These are phyloP conservation scores for Antrodiella citrinella DNA, from an alignment of 768 basidiomycete species.

Conservation along the genomic window DNA sequence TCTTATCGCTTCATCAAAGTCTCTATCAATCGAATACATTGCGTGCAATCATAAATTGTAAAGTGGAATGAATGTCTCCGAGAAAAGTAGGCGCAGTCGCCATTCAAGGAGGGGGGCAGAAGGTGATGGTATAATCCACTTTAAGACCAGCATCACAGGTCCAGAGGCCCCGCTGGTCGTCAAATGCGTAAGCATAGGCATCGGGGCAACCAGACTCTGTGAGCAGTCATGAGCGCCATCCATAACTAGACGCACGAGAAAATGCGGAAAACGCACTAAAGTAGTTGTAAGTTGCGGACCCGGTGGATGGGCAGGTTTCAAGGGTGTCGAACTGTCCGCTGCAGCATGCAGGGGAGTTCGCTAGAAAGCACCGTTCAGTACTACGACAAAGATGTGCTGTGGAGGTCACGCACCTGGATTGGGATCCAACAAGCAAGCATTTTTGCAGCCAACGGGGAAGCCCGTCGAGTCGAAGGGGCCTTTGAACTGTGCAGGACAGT, in stretches of 20 bases:
- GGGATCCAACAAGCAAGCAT: slow-evolving; percentile 32
- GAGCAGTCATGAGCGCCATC: background rate
- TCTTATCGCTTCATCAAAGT: too few species aligned
- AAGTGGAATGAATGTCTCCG: too few species aligned
- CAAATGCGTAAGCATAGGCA: slow-evolving; percentile 45
- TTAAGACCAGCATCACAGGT: slow-evolving; percentile 28
- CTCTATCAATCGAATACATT: too few species aligned
- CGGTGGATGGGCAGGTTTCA: slow-evolving; percentile 46
- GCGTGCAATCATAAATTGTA: too few species aligned
- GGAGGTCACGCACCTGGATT: slow-evolving; percentile 19
- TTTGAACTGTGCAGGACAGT: slow-evolving; percentile 30
- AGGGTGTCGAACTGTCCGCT: slow-evolving; percentile 45
- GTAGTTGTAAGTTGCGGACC: slow-evolving; percentile 33
- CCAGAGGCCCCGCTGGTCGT: slow-evolving; percentile 37
- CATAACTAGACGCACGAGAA: background rate
- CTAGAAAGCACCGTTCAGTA: slow-evolving; percentile 14
- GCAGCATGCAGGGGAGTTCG: slow-evolving; percentile 59
- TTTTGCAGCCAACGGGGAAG: slow-evolving; percentile 36
- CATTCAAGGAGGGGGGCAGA: slow-evolving; percentile 31
- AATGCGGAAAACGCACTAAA: slow-evolving; percentile 31
- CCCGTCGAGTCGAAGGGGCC: slow-evolving; percentile 28
- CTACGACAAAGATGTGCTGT: background rate
- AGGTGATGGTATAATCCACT: slow-evolving; percentile 38
- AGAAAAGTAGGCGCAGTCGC: too few species aligned
- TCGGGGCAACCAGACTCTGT: slow-evolving; percentile 36